Conservation (phyloP, 31 red algal genomes). For the Odonthalia washingtoniensis region DNA sequence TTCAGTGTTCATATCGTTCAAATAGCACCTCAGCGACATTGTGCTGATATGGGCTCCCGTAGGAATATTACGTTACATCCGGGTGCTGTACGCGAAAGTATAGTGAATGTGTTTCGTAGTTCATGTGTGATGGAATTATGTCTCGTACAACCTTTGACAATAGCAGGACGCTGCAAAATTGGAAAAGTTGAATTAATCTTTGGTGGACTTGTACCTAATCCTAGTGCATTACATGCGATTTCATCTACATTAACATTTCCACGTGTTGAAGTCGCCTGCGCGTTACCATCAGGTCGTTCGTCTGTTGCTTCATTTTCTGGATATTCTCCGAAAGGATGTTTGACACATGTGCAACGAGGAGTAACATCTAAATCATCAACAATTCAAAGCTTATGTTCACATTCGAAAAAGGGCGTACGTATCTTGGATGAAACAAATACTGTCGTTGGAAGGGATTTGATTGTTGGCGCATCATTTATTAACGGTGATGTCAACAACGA, state of each 20-base stretch:
- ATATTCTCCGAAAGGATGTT: conserved; percentile 40
- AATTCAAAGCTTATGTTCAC: no score
- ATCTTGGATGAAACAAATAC: no score
- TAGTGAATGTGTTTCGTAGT: conserved; percentile 54
- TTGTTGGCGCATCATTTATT: no score
- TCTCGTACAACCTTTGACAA: conserved; percentile 74
- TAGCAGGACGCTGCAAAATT: conserved; percentile 53
- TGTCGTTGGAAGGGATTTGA: no score
- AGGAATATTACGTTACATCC: conserved; percentile 61
- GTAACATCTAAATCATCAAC: conserved; percentile 31
- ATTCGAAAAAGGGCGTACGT: no score
- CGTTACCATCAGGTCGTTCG: conserved; percentile 16
- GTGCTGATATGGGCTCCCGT: conserved; percentile 57
- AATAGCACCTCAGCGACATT: conserved; percentile 52
- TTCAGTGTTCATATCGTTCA: conserved; percentile 79
- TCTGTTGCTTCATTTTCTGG: conserved; percentile 54
- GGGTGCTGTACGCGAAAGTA: conserved; percentile 53
- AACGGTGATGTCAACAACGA: conserved; percentile 52
- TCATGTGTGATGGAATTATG: conserved; percentile 66
- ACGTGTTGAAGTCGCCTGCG: conserved; percentile 46
- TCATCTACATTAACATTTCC: conserved; percentile 63
- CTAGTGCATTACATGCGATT: conserved; percentile 31
- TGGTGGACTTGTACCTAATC: conserved; percentile 57
- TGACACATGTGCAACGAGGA: conserved; percentile 46
- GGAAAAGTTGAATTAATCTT: conserved; percentile 67